phyloP scores from a whole-genome alignment of 768 basidiomycete genomes.

The Mycena vitilis region DNA sequence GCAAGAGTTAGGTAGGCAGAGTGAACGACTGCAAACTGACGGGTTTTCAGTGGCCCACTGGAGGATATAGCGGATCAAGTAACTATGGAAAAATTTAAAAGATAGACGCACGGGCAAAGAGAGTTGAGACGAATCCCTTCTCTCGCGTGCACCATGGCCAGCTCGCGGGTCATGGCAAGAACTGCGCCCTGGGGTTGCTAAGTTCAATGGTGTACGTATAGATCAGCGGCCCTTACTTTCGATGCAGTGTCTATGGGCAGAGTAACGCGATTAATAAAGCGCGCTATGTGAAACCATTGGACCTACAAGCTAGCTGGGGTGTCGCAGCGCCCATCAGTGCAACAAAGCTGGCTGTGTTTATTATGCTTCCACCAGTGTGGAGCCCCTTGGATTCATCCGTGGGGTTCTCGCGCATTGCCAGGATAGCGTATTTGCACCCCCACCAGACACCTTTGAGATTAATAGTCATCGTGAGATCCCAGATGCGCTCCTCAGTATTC shows the following conservation, averaged over 20 bases:
- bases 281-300: neutral
- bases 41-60: slow-evolving; percentile 95
- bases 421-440: slow-evolving; percentile 97
- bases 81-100: neutral
- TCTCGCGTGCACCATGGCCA: slow-evolving; percentile 97
- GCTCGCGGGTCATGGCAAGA: slow-evolving; percentile 97
- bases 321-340: slow-evolving; percentile 96
- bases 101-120: slow-evolving; percentile 85
- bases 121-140: slow-evolving; percentile 98
- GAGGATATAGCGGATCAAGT: slow-evolving; percentile 30
- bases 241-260: slow-evolving; percentile 85
- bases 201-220: slow-evolving; percentile 7
- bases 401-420: slow-evolving; percentile 95
- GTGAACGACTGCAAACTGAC: slow-evolving; percentile 57
- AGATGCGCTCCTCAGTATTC: slow-evolving; percentile 96
- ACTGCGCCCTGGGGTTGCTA: slow-evolving; percentile 79
- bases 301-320: slow-evolving; percentile 95
- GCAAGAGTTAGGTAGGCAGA: slow-evolving; percentile 26
- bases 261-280: slow-evolving; percentile 5
- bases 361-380: slow-evolving; percentile 88
- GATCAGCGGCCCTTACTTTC: slow-evolving; percentile 53
- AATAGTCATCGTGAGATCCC: slow-evolving; percentile 93
- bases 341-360: slow-evolving; percentile 98
- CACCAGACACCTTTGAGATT: slow-evolving; percentile 99
- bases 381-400: slow-evolving; percentile 85